Conservation (phyloP, 345 rosid genomes). For the Aquilaria malaccensis region DNA sequence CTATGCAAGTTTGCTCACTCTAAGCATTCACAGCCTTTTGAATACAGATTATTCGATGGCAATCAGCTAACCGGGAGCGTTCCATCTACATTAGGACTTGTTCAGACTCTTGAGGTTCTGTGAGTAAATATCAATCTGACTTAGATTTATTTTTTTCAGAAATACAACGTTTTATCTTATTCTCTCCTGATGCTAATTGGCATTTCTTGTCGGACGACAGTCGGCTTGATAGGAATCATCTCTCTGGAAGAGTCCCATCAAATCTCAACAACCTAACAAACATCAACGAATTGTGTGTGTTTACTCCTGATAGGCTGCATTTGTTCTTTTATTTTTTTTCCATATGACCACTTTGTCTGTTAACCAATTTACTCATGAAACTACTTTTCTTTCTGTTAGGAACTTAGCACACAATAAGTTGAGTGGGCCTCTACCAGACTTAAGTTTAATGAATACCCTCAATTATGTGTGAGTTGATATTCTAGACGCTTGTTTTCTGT, state of each 20-base stretch:
- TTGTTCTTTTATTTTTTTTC: constrained; percentile 2
- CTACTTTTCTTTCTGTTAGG: constrained; percentile 31
- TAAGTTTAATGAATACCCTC: constrained; percentile 56
- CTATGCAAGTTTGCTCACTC: constrained; percentile 4
- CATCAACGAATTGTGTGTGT: constrained; percentile 65
- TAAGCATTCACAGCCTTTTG: constrained; percentile 6
- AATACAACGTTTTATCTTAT: not conserved
- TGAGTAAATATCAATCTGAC: constrained; percentile 40
- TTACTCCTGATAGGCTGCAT: constrained; percentile 2
- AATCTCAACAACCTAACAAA: constrained; percentile 72
- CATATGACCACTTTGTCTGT: constrained; percentile 1
- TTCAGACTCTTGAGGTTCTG: constrained; percentile 95
- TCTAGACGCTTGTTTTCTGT: not conserved
- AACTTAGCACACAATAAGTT: constrained; percentile 77
- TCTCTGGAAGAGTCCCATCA: constrained; percentile 54
- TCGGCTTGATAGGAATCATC: constrained; percentile 87
- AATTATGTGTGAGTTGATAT: constrained; percentile 59
- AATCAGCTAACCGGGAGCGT: constrained; percentile 63
- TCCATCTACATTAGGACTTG: constrained; percentile 56
- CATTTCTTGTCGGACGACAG: constrained; percentile 31
- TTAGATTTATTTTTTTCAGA: not conserved
- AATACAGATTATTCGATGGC: constrained; percentile 67
- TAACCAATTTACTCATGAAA: constrained; percentile 1
- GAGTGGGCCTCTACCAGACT: constrained; percentile 70
- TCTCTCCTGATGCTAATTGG: constrained; percentile 1